These are phyloP conservation scores for Crepidotus variabilis DNA, from an alignment of 768 basidiomycete species.

Conservation along the genomic window DNA sequence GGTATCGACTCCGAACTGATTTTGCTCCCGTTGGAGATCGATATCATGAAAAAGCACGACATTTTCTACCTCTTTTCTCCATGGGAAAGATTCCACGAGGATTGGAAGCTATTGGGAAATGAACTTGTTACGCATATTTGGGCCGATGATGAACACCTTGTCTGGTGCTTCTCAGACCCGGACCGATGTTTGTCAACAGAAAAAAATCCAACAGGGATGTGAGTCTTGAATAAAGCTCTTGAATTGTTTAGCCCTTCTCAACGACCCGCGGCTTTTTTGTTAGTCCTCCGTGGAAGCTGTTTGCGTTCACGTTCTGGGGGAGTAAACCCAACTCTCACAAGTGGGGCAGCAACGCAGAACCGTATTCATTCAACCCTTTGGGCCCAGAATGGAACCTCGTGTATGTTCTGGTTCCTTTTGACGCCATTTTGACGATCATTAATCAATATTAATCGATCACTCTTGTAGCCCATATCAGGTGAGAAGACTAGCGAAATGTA, in stretches of 20 bases:
- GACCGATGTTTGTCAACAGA: constrained; percentile 6
- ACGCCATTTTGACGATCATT: neutral
- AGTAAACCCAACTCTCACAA: constrained; percentile 7
- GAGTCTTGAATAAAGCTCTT: neutral
- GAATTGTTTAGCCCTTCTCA: neutral
- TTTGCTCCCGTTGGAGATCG: constrained; percentile 3
- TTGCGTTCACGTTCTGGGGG: constrained; percentile 13
- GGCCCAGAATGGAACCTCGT: constrained; percentile 13
- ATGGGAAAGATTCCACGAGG: constrained; percentile 5
- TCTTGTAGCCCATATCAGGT: constrained; percentile 6
- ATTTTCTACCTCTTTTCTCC: constrained; percentile 11
- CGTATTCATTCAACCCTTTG: constrained; percentile 12
- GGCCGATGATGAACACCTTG: constrained; percentile 12
- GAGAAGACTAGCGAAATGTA: neutral
- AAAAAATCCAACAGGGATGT: constrained; percentile 9
- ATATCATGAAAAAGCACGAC: constrained; percentile 8
- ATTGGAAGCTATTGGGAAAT: constrained; percentile 9
- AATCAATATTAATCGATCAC: neutral
- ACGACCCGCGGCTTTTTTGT: neutral
- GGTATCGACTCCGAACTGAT: neutral
- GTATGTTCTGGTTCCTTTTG: constrained; percentile 3
- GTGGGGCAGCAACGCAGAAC: constrained; percentile 3
- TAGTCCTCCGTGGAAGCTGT: constrained; percentile 12
- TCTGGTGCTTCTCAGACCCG: constrained; percentile 8
- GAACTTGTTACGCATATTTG: constrained; percentile 12